These are phyloP conservation scores for Phaeophleospora eucalypticola DNA, from an alignment of 2,329 filamentous ascomycete species.

Conservation along the genomic window DNA sequence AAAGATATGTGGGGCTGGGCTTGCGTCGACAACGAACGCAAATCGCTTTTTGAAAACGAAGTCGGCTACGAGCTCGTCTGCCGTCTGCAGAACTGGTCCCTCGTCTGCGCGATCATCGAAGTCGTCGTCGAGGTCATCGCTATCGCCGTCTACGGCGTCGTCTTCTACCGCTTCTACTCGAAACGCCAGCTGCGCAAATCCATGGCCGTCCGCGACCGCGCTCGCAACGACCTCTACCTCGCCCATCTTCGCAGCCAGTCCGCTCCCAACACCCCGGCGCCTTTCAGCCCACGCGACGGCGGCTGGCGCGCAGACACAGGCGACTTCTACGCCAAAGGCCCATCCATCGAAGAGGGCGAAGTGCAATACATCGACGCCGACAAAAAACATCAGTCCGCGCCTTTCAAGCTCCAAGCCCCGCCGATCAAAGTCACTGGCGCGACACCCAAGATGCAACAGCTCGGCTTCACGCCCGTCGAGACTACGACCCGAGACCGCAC, in stretches of 20 bases:
- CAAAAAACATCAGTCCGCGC: slow-evolving; percentile 40
- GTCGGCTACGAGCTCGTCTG: slow-evolving; percentile 88
- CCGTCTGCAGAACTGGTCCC: slow-evolving; percentile 88
- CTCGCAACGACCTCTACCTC: slow-evolving; percentile 91
- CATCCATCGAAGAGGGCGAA: slow-evolving; percentile 38
- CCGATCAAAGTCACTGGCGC: slow-evolving; percentile 73
- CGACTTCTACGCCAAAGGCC: slow-evolving; percentile 39
- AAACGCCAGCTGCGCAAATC: slow-evolving; percentile 94
- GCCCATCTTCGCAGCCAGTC: slow-evolving; percentile 66
- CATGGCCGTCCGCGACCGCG: slow-evolving; percentile 92
- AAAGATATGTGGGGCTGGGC: slow-evolving; percentile 98
- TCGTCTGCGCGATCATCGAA: slow-evolving; percentile 97
- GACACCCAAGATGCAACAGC: slow-evolving; percentile 65
- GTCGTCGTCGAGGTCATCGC: slow-evolving; percentile 87
- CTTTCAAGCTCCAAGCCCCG: slow-evolving; percentile 85
- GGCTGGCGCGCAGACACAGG: slow-evolving; percentile 39
- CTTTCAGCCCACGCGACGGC: slow-evolving; percentile 57
- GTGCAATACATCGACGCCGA: slow-evolving; percentile 60
- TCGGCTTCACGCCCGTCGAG: slow-evolving; percentile 54
- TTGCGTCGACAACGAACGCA: slow-evolving; percentile 79
- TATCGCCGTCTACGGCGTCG: slow-evolving; percentile 85
- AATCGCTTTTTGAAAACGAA: slow-evolving; percentile 71
- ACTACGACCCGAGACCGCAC: slow-evolving; percentile 20
- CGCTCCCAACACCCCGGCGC: slow-evolving; percentile 79
- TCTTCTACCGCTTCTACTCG: slow-evolving; percentile 97